Evolutionary conservation across 202 grass and related monocot genomes (phyloP).

Genomic region (Saccharum hybrid): DNA sequence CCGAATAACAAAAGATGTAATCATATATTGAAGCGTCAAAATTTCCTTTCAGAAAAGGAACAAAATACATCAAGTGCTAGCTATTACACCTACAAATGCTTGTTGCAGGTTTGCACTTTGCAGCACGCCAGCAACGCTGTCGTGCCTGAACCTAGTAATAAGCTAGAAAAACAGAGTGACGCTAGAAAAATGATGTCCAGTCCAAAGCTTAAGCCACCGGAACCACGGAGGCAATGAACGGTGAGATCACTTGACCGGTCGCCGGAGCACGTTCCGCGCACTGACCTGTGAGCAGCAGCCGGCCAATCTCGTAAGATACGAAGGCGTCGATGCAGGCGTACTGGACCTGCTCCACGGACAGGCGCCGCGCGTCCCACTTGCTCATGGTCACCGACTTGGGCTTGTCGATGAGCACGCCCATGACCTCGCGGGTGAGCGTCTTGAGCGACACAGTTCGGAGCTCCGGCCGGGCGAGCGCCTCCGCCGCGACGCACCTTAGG

Average conservation of each 20-base stretch:
- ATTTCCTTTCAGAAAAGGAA: neutral
- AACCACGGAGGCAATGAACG: neutral
- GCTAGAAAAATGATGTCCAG: neutral
- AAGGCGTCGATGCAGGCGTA: conserved; percentile 68
- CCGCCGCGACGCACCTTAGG: conserved; percentile 35
- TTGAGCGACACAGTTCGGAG: conserved; percentile 42
- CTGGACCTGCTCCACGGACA: conserved; percentile 43
- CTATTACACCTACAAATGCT: neutral
- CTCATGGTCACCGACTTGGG: conserved; percentile 32
- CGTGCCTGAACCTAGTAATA: neutral
- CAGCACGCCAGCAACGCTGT: neutral
- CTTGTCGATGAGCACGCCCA: conserved; percentile 53
- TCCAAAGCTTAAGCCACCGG: neutral
- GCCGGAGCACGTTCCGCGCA: neutral
- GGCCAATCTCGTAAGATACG: conserved; percentile 55
- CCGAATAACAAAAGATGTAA: neutral
- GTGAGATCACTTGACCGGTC: too few relatives aligned
- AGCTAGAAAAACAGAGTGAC: too few relatives aligned
- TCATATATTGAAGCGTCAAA: neutral
- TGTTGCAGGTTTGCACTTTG: neutral
- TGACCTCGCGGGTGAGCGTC: conserved; percentile 43
- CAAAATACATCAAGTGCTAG: neutral
- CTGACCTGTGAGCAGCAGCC: conserved; percentile 42
- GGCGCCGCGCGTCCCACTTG: conserved; percentile 33
- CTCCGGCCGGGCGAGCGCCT: conserved; percentile 42